phyloP scores from a whole-genome alignment of 257 asterid species.

The Ehretia macrophylla region DNA sequence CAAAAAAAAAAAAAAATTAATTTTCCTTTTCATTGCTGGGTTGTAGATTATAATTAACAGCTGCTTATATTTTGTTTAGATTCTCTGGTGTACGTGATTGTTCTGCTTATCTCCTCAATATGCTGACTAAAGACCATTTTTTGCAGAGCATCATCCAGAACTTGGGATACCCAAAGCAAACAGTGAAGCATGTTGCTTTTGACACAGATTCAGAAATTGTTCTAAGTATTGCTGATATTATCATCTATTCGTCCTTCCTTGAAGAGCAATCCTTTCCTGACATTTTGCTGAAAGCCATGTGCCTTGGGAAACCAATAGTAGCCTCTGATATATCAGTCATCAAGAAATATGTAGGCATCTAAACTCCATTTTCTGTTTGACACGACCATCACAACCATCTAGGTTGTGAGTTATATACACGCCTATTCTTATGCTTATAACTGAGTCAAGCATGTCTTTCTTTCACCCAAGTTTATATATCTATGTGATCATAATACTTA shows the following conservation, averaged over 20 bases:
- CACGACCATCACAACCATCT: no score
- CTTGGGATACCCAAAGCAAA: slow-evolving; percentile 67
- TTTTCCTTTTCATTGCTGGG: no score
- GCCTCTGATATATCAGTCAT: slow-evolving; percentile 76
- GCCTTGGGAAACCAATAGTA: slow-evolving; percentile 65
- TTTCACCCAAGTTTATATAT: no score
- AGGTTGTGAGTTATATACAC: no score
- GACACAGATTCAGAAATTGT: slow-evolving; percentile 41
- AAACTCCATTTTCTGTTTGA: slow-evolving; percentile 12
- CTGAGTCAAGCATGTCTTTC: no score
- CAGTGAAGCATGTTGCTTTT: slow-evolving; percentile 48
- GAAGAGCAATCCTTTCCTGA: slow-evolving; percentile 77
- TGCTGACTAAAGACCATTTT: no score
- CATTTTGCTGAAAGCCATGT: slow-evolving; percentile 81
- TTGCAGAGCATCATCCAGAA: slow-evolving; percentile 67
- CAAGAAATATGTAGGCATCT: slow-evolving; percentile 65
- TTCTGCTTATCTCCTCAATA: no score
- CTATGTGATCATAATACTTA: no score
- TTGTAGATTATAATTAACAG: no score
- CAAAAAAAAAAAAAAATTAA: no score
- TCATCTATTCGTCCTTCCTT: slow-evolving; percentile 79
- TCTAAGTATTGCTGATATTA: slow-evolving; percentile 59
- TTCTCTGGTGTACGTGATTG: background rate
- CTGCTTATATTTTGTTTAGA: no score
- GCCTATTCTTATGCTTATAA: background rate